Conservation (phyloP, 176 grass and related monocot species). For the Eragrostis curvula region DNA sequence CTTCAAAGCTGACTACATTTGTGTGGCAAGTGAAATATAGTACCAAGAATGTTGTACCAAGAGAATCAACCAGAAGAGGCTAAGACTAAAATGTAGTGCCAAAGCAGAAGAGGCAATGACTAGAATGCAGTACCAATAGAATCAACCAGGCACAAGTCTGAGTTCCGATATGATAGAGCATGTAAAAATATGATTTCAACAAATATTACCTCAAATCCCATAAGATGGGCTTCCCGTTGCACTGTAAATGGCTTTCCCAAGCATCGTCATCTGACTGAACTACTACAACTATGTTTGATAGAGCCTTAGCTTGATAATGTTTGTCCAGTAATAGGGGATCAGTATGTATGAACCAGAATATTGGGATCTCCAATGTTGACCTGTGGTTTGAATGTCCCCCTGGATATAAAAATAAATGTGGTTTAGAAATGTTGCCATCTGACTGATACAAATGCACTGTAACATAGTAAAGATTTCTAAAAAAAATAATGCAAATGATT, state of each 20-base stretch:
- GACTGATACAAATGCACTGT: not conserved
- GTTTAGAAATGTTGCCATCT: slow-evolving; percentile 3
- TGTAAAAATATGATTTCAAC: slow-evolving; percentile 1
- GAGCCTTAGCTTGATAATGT: slow-evolving; percentile 94
- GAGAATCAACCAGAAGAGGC: not conserved
- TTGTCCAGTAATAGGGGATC: slow-evolving; percentile 88
- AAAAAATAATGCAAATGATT: not conserved
- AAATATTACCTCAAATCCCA: slow-evolving; percentile 81
- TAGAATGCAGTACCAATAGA: not conserved
- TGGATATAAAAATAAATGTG: slow-evolving; percentile 46
- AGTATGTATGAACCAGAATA: slow-evolving; percentile 97
- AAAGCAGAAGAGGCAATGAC: not conserved
- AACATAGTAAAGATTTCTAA: slow-evolving; percentile 6
- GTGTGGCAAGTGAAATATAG: not conserved
- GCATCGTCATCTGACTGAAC: slow-evolving; percentile 89
- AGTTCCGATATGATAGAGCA: not conserved
- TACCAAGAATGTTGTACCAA: not conserved
- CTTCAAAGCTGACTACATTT: not conserved
- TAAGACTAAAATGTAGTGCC: not conserved
- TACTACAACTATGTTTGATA: slow-evolving; percentile 89
- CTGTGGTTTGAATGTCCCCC: slow-evolving; percentile 75
- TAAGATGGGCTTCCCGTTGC: slow-evolving; percentile 84
- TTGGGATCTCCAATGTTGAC: slow-evolving; percentile 87
- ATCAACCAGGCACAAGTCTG: not conserved
- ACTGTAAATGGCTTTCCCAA: slow-evolving; percentile 97